Percentiles rank a stretch among this genome's conserved stretches.
Evolutionary conservation across 140 eudicot genomes (phyloP).

Genomic region (Oenanthe javanica): DNA sequence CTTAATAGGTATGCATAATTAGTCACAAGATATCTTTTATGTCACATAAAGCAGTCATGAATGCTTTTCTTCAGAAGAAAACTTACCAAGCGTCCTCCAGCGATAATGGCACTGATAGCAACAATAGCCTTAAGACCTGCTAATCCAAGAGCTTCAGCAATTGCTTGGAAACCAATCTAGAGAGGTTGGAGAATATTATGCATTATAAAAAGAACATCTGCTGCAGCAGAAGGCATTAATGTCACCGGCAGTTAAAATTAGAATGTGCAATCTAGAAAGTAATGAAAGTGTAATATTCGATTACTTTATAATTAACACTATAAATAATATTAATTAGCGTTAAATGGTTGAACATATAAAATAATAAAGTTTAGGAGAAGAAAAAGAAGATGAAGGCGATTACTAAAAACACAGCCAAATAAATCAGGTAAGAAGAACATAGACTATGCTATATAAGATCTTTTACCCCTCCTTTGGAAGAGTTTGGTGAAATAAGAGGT

Average conservation of each 20-base stretch:
- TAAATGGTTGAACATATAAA: background rate
- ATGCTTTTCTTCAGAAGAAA: background rate
- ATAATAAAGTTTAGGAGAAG: background rate
- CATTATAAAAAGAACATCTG: slow-evolving; percentile 5
- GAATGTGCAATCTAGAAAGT: background rate
- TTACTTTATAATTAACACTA: background rate
- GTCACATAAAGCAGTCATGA: background rate
- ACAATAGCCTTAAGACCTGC: slow-evolving; percentile 96
- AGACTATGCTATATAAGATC: slow-evolving; percentile 4
- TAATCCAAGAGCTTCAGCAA: slow-evolving; percentile 98
- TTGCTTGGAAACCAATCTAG: slow-evolving; percentile 92
- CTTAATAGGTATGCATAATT: slow-evolving; percentile 2
- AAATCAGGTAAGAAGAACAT: background rate
- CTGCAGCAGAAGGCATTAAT: background rate
- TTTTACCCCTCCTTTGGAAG: slow-evolving; percentile 99
- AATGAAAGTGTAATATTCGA: background rate
- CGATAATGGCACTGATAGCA: slow-evolving; percentile 97
- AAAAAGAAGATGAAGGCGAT: background rate
- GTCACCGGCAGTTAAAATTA: background rate
- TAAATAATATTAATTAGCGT: background rate
- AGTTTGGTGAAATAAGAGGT: slow-evolving; percentile 95
- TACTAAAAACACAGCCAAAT: background rate
- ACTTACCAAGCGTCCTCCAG: slow-evolving; percentile 90
- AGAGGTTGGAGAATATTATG: slow-evolving; percentile 6
- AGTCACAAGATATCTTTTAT: background rate